A percentile compares a stretch with the other conserved stretches of the same genome.
Evolutionary conservation across 305 asterid species (phyloP).

Genomic region (Ajuga reptans): DNA sequence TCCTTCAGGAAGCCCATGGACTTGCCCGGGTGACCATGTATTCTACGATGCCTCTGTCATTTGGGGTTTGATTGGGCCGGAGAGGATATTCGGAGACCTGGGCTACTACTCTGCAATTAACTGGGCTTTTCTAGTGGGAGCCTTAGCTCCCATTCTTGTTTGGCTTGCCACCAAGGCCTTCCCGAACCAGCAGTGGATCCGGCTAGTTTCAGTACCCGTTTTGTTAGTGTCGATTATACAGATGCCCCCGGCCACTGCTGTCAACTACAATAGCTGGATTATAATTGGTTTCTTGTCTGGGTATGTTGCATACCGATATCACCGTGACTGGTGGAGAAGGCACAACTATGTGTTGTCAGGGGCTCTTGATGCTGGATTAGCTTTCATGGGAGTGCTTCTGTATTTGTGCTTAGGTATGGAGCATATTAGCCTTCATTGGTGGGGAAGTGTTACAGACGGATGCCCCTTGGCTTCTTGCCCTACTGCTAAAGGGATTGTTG

Average conservation of each 20-base stretch:
- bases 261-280: conserved; percentile 86
- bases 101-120: conserved; percentile 75
- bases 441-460: conserved; percentile 78
- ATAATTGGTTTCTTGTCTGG: conserved; percentile 73
- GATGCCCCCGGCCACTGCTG: conserved; percentile 89
- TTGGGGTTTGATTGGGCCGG: conserved; percentile 91
- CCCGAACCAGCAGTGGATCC: conserved; percentile 61
- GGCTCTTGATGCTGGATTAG: conserved; percentile 89
- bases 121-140: conserved; percentile 73
- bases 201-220: conserved; percentile 58
- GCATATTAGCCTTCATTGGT: conserved; percentile 65
- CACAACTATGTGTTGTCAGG: conserved; percentile 83
- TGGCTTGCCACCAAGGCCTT: conserved; percentile 64
- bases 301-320: conserved; percentile 52
- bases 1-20: conserved; percentile 87
- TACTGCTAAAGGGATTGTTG: conserved; percentile 64
- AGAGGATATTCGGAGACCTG: conserved; percentile 69
- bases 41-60: conserved; percentile 85
- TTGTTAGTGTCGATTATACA: conserved; percentile 55
- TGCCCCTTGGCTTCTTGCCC: conserved; percentile 93
- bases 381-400: conserved; percentile 84
- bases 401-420: conserved; percentile 65
- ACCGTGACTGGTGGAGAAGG: conserved; percentile 75
- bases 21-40: conserved; percentile 89
- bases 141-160: conserved; percentile 60